Evolutionary conservation across 495 filamentous ascomycete species (phyloP).

Genomic region (Hypoxylon rickii): DNA sequence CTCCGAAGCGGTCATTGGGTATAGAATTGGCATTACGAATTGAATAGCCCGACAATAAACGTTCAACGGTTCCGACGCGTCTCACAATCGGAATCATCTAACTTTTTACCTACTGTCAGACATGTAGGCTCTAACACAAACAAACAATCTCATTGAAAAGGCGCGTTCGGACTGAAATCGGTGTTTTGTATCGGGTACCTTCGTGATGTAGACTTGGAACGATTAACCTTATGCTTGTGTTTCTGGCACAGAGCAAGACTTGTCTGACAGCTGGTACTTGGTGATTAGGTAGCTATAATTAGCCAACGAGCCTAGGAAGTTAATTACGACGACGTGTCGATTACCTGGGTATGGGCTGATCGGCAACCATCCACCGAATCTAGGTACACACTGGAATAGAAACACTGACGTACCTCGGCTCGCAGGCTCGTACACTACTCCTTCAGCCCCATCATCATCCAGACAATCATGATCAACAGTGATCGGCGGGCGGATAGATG

Average conservation of each 20-base stretch:
- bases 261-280: slow-evolving; percentile 9
- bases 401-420: no score
- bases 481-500: slow-evolving; percentile 20
- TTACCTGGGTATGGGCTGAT: neutral
- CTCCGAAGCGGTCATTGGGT: no score
- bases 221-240: slow-evolving; percentile 1
- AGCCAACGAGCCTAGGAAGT: slow-evolving; percentile 4
- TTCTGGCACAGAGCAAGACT: slow-evolving; percentile 4
- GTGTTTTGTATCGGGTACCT: slow-evolving; percentile 7
- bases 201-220: no score
- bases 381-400: no score
- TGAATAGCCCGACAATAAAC: no score
- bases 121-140: no score
- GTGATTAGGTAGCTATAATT: slow-evolving; percentile 1
- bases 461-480: slow-evolving; percentile 15
- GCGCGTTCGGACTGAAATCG: no score
- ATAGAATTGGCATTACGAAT: no score
- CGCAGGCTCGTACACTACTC: neutral
- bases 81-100: no score
- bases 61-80: no score
- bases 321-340: neutral
- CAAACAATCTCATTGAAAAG: no score
- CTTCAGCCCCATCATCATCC: slow-evolving; percentile 3
- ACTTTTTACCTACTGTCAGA: no score
- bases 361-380: neutral